phyloP scores from a whole-genome alignment of 108 stramenopile species.

The Thalassiosira profunda region DNA sequence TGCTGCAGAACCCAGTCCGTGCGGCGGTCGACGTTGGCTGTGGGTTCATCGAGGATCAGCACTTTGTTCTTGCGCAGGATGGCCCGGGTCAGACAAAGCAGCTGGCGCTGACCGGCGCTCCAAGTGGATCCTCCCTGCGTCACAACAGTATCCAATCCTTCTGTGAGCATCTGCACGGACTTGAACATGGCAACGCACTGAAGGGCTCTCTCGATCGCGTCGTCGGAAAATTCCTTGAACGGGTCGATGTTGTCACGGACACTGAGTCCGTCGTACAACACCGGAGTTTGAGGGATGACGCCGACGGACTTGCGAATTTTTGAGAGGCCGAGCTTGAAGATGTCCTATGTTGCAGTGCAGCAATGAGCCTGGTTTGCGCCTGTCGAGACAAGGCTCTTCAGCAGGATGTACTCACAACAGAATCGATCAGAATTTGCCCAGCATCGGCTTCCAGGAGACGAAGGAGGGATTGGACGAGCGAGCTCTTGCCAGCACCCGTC shows the following conservation, averaged over 20 bases:
- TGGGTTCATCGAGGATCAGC: conserved; percentile 56
- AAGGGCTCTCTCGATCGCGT: conserved; percentile 43
- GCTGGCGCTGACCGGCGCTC: conserved; percentile 66
- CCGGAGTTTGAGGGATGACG: conserved; percentile 27
- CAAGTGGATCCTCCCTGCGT: conserved; percentile 66
- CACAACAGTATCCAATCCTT: conserved; percentile 23
- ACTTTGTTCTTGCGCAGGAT: conserved; percentile 39
- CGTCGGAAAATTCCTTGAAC: conserved; percentile 8
- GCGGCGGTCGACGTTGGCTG: conserved; percentile 47
- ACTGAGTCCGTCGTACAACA: conserved; percentile 10
- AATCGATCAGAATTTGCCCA: conserved; percentile 87
- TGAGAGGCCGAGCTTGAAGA: conserved; percentile 1
- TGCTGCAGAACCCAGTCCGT: conserved; percentile 47
- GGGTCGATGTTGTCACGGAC: conserved; percentile 19
- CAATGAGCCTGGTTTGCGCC: too few species aligned
- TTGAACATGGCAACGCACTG: conserved; percentile 45
- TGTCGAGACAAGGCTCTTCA: too few species aligned
- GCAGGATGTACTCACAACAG: conserved; percentile 34
- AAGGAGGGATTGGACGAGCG: conserved; percentile 75
- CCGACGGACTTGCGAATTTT: conserved; percentile 15
- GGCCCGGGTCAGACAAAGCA: conserved; percentile 69
- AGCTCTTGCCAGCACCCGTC: conserved; percentile 67
- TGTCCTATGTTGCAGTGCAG: too few species aligned
- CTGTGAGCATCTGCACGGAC: conserved; percentile 33
- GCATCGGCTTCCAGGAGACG: conserved; percentile 85